A percentile compares a stretch with the other conserved stretches of the same genome.
Conservation (phyloP, 1,284 basidiomycete species). For the Dichomitus squalens region DNA sequence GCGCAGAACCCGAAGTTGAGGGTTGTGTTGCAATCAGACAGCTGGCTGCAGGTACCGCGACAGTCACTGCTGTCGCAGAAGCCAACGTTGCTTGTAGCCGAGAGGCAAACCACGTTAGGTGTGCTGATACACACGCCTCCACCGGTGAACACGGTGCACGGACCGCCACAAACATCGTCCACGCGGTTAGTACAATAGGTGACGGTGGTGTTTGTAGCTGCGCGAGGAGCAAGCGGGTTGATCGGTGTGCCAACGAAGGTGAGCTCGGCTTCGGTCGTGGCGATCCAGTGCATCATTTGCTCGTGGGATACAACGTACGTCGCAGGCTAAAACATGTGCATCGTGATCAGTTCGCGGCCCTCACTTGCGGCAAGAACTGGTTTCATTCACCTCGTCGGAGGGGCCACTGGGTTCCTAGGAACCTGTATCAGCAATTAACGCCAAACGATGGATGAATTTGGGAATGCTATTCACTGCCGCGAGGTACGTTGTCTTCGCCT, state of each 20-base stretch:
- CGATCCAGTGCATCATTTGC: constrained; percentile 8
- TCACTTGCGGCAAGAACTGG: no score
- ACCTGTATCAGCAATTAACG: no score
- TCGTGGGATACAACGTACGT: neutral
- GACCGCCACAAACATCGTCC: neutral
- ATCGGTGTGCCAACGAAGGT: constrained; percentile 1
- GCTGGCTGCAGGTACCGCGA: neutral
- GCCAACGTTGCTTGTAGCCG: neutral
- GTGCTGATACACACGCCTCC: neutral
- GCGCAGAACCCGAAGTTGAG: neutral
- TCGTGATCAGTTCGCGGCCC: no score
- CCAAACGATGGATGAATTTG: no score
- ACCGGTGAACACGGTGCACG: neutral
- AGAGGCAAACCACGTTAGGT: neutral
- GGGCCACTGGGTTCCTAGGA: no score
- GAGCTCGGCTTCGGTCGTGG: constrained; percentile 2
- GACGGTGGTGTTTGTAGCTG: neutral
- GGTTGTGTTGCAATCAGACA: neutral
- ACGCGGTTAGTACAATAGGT: neutral
- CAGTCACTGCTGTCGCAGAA: neutral
- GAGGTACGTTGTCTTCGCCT: no score
- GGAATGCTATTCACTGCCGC: no score
- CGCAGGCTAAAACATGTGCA: no score
- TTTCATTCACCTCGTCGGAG: no score
- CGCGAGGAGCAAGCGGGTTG: neutral